Evolutionary conservation across 495 filamentous ascomycete species (phyloP), one percentile per base, ranked within the genome.

Genomic region (Neurospora cerealis): DNA sequence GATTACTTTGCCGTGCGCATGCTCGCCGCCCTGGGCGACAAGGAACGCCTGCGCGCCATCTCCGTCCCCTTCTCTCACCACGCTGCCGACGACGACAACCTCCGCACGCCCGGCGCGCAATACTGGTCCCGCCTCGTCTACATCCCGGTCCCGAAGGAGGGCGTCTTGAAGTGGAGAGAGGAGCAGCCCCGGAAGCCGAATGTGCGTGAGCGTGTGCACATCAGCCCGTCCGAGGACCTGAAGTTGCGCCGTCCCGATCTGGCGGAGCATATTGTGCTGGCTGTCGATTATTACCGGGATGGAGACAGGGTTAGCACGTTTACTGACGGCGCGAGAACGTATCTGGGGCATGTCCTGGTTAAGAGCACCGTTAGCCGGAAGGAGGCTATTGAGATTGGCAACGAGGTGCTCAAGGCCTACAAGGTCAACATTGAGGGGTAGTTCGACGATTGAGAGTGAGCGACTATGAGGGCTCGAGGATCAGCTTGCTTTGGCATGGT

Each of bases 1-100:
- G 83, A 85, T 60, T 84, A 80, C 74, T 83, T 78, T 44, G 82
- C 73, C 6, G 78, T 78, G 9, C 77, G 73, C 66, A 77, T 85
- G 74, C 75, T 85, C 2, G 78, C 79, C 40, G 77, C 80, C 0
- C 69, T 79, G 1, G 78, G 62, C 24, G 83, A 84, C 37, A 17
- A 40, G 7, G 74, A 60, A 2, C 75, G 82, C 21, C 69, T 83
- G 32, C 60, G 73, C 9, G 38, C 81, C 19, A 69, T 79, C 0
- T 71, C 81, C 0, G 40, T 73, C 4, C 75, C 82, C 11, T 85
- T 83, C 46, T 48, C 42, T 19, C 42, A 46, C 42, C 42, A n/a
- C 19, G 42, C 5, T 4, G 17, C 17, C 41, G 5, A 19, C 41
- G 10, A 13, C 2, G 62, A 69, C 24, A n/a, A 70, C 34, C 8